Conservation (phyloP, 352 stramenopile genomes). For the Halophytophthora polymorphica region DNA sequence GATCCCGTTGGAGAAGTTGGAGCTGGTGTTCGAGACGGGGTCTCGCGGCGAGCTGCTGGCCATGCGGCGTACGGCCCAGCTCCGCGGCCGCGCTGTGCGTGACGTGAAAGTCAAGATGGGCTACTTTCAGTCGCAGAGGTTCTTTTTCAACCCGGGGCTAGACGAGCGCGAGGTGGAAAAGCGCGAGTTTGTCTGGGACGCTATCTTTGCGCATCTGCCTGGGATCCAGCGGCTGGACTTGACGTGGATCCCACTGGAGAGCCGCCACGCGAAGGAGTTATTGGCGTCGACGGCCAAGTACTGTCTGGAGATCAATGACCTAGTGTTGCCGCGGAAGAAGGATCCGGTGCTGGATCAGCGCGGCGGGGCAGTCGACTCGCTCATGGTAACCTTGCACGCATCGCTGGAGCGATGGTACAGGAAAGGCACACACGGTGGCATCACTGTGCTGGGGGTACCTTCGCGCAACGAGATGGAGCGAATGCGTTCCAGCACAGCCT, state of each 20-base stretch:
- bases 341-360: conserved; percentile 8
- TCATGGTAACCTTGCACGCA: conserved; percentile 1
- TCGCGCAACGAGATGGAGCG: conserved; percentile 20
- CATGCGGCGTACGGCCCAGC: no score
- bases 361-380: neutral
- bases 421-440: conserved; percentile 25
- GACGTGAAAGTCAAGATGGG: no score
- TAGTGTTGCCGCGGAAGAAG: conserved; percentile 27
- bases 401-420: conserved; percentile 30
- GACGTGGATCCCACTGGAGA: conserved; percentile 25
- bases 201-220: conserved; percentile 18
- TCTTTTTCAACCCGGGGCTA: no score
- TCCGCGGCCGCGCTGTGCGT: no score
- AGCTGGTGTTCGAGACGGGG: no score
- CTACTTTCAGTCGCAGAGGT: no score
- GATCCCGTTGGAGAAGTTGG: no score
- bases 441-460: conserved; percentile 32
- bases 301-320: conserved; percentile 29
- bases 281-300: conserved; percentile 23
- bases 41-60: no score
- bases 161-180: conserved; percentile 19
- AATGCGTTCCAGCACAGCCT: conserved; percentile 17
- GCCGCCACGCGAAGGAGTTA: conserved; percentile 18
- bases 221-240: conserved; percentile 26
- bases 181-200: conserved; percentile 27